Percentiles rank a stretch among this genome's conserved stretches.
Conservation (phyloP, 805 yeast genomes). For the Starmerella khaoyaiensis region DNA sequence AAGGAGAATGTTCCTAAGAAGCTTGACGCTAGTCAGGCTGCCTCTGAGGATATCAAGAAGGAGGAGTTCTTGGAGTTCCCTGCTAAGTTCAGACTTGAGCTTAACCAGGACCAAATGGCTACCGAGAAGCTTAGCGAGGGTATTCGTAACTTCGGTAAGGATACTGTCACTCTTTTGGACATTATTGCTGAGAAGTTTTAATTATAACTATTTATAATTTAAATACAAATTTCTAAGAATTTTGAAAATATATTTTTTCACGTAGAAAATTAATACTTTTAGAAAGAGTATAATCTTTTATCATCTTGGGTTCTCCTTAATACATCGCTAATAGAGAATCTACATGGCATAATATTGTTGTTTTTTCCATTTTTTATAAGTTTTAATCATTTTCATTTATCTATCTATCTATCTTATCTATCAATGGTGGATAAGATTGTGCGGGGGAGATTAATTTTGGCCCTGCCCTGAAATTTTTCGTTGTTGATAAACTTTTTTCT, state of each 20-base stretch:
- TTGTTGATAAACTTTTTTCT: not conserved
- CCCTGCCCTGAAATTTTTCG: not conserved
- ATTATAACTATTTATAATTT: too few relatives aligned
- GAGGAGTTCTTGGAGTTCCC: slow-evolving; percentile 76
- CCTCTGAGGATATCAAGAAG: slow-evolving; percentile 44
- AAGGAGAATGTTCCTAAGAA: slow-evolving; percentile 65
- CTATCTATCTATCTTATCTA: too few relatives aligned
- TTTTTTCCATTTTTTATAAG: too few relatives aligned
- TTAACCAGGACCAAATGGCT: slow-evolving; percentile 97
- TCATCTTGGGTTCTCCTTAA: too few relatives aligned
- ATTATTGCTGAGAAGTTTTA: slow-evolving; percentile 18
- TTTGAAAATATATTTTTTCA: not conserved
- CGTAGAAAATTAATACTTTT: too few relatives aligned
- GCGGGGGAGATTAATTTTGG: too few relatives aligned
- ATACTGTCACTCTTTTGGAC: slow-evolving; percentile 54
- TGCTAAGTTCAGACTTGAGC: slow-evolving; percentile 72
- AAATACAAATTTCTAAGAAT: not conserved
- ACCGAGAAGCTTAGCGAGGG: slow-evolving; percentile 96
- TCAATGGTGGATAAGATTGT: too few relatives aligned
- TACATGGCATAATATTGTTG: too few relatives aligned
- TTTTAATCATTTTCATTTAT: too few relatives aligned
- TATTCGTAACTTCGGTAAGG: slow-evolving; percentile 93
- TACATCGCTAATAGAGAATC: too few relatives aligned
- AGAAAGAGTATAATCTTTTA: too few relatives aligned
- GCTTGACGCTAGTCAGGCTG: slow-evolving; percentile 58